Percentiles rank a stretch among this genome's conserved stretches.
Evolutionary conservation across 208 protist species (phyloP).

Genomic region (Crithidia mellificae): DNA sequence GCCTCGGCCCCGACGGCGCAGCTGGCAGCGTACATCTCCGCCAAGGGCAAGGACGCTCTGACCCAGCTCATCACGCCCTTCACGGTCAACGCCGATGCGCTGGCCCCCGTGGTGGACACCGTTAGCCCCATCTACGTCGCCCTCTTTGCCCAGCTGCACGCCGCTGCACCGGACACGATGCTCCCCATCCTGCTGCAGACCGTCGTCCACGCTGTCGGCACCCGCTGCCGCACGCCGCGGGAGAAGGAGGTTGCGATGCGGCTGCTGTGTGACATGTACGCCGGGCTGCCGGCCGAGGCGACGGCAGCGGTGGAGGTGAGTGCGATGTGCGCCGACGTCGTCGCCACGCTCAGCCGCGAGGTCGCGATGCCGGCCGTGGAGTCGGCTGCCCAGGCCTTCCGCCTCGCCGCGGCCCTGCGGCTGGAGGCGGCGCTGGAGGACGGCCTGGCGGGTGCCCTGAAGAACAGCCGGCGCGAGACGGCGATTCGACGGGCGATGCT

Average conservation of each 20-base stretch:
- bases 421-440: slow-evolving; percentile 54
- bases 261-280: slow-evolving; percentile 53
- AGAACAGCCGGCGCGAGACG: slow-evolving; percentile 56
- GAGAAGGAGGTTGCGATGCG: slow-evolving; percentile 78
- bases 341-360: slow-evolving; percentile 59
- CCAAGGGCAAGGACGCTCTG: slow-evolving; percentile 65
- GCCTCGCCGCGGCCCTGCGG: slow-evolving; percentile 45
- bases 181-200: slow-evolving; percentile 47
- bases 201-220: slow-evolving; percentile 45
- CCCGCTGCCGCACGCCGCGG: slow-evolving; percentile 61
- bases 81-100: slow-evolving; percentile 64
- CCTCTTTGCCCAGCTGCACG: slow-evolving; percentile 47
- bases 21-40: slow-evolving; percentile 39
- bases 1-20: slow-evolving; percentile 39
- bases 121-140: slow-evolving; percentile 47
- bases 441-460: slow-evolving; percentile 55
- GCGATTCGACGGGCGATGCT: slow-evolving; percentile 71
- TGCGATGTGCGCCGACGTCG: slow-evolving; percentile 29
- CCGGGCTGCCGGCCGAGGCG: slow-evolving; percentile 28
- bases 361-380: slow-evolving; percentile 63
- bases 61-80: slow-evolving; percentile 70
- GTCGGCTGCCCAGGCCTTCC: slow-evolving; percentile 59
- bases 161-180: slow-evolving; percentile 16
- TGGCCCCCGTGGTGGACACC: slow-evolving; percentile 49
- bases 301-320: slow-evolving; percentile 8